phyloP scores from a whole-genome alignment of 2,329 filamentous ascomycete species.

The Scytalidium sp. region DNA sequence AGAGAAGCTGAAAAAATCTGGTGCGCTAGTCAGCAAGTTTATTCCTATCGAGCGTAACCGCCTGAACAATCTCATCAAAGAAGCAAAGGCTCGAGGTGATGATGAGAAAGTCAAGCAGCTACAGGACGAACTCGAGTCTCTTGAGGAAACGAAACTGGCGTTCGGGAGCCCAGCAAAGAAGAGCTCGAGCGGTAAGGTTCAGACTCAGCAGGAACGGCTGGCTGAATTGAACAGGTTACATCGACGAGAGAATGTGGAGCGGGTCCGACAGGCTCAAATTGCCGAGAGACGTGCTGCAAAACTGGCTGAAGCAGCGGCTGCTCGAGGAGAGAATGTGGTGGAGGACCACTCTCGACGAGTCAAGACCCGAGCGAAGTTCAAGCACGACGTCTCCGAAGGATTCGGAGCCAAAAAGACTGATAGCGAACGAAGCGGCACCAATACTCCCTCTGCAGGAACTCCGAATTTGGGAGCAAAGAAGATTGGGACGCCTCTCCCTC shows the following conservation, averaged over 20 bases:
- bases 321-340: constrained; percentile 58
- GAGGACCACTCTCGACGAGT: constrained; percentile 61
- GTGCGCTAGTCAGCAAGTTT: constrained; percentile 63
- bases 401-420: constrained; percentile 41
- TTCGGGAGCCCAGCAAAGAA: constrained; percentile 61
- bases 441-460: constrained; percentile 42
- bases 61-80: constrained; percentile 61
- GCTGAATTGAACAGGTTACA: constrained; percentile 83
- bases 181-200: constrained; percentile 40
- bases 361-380: constrained; percentile 65
- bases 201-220: constrained; percentile 75
- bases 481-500: constrained; percentile 42
- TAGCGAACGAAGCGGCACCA: constrained; percentile 47
- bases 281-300: constrained; percentile 68
- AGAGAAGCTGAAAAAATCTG: constrained; percentile 71
- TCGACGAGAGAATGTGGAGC: constrained; percentile 78
- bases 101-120: constrained; percentile 51
- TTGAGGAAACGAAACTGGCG: constrained; percentile 69
- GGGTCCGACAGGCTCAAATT: constrained; percentile 86
- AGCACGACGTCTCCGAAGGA: constrained; percentile 58
- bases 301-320: constrained; percentile 57
- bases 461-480: constrained; percentile 44
- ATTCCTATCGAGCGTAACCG: constrained; percentile 66
- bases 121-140: constrained; percentile 58
- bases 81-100: constrained; percentile 64